phyloP scores from a whole-genome alignment of 2,329 filamentous ascomycete species.

The Cladosporium sp. region DNA sequence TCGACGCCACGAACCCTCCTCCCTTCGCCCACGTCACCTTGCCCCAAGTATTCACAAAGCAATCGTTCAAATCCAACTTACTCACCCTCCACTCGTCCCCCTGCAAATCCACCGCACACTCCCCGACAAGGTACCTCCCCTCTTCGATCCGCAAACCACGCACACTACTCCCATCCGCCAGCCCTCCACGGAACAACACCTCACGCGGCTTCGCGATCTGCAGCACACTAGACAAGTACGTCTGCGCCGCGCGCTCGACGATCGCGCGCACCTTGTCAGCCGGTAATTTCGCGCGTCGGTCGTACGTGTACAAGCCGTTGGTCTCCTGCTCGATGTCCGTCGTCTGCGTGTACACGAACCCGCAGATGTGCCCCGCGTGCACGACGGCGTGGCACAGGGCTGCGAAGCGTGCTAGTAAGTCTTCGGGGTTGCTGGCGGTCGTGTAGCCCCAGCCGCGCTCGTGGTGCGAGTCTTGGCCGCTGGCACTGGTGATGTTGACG shows the following conservation, averaged over 20 bases:
- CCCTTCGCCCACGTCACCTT: slow-evolving; percentile 17
- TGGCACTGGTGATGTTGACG: slow-evolving; percentile 61
- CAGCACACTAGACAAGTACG: slow-evolving; percentile 40
- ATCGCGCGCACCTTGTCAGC: slow-evolving; percentile 58
- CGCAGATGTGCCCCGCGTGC: slow-evolving; percentile 58
- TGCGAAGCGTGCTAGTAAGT: slow-evolving; percentile 61
- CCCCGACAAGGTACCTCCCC: slow-evolving; percentile 12
- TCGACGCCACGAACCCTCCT: slow-evolving; percentile 4
- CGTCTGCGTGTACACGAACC: slow-evolving; percentile 68
- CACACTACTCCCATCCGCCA: slow-evolving; percentile 6
- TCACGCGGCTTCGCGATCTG: background rate
- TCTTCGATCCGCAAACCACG: background rate
- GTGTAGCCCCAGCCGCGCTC: slow-evolving; percentile 66
- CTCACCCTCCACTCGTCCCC: slow-evolving; percentile 9
- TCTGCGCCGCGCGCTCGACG: slow-evolving; percentile 55
- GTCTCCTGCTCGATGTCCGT: slow-evolving; percentile 67
- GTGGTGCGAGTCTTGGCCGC: slow-evolving; percentile 25
- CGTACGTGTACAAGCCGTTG: slow-evolving; percentile 66
- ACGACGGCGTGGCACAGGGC: slow-evolving; percentile 62
- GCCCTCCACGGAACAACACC: slow-evolving; percentile 8
- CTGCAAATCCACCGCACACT: slow-evolving; percentile 14
- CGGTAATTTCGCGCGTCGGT: slow-evolving; percentile 64
- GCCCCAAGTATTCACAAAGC: slow-evolving; percentile 19
- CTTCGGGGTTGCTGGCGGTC: slow-evolving; percentile 61
- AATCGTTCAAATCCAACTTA: slow-evolving; percentile 13